These are phyloP conservation scores for Zygotorulaspora sp. DNA, from an alignment of 805 yeast species.

Conservation along the genomic window DNA sequence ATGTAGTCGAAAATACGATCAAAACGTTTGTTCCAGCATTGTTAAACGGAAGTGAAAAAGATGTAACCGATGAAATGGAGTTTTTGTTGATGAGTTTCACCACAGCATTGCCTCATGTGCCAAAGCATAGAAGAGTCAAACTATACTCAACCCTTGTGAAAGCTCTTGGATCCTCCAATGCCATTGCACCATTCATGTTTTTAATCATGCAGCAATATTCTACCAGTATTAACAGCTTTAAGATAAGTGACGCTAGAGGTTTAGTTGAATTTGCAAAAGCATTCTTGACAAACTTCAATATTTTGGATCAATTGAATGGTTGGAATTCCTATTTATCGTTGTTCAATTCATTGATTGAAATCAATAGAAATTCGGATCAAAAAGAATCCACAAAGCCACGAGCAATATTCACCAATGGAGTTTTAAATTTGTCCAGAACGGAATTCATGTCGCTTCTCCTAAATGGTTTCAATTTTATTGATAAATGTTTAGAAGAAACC, in stretches of 20 bases:
- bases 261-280: conserved; percentile 68
- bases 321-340: conserved; percentile 46
- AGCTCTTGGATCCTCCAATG: conserved; percentile 62
- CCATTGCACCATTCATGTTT: conserved; percentile 69
- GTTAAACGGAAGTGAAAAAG: conserved; percentile 41
- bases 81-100: conserved; percentile 82
- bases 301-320: conserved; percentile 61
- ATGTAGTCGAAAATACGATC: conserved; percentile 89
- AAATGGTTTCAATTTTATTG: conserved; percentile 53
- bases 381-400: conserved; percentile 44
- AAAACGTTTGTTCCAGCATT: conserved; percentile 88
- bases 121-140: conserved; percentile 90
- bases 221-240: conserved; percentile 48
- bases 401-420: conserved; percentile 59
- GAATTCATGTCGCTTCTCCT: conserved; percentile 49
- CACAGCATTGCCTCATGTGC: conserved; percentile 93
- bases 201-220: conserved; percentile 78
- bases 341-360: conserved; percentile 37
- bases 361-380: conserved; percentile 32
- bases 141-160: conserved; percentile 72
- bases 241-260: conserved; percentile 60
- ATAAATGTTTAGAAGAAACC: conserved; percentile 44
- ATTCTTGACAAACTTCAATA: conserved; percentile 62
- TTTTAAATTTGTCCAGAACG: conserved; percentile 45
- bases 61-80: conserved; percentile 63